phyloP scores from a whole-genome alignment of 1,284 basidiomycete genomes.

The Ceratobasidium papillatum region DNA sequence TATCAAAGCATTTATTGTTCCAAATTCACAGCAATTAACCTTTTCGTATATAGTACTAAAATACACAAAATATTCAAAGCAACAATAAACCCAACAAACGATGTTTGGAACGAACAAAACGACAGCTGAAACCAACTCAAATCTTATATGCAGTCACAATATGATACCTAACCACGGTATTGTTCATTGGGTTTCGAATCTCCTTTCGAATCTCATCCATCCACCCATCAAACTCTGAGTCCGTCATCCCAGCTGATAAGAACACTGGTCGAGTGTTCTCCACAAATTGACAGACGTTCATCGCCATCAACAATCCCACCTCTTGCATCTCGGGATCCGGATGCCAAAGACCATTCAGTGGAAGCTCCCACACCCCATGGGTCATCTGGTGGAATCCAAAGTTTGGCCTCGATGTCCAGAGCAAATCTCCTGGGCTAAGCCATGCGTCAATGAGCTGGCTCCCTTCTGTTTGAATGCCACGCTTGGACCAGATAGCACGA shows the following conservation, averaged over 20 bases:
- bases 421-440: neutral
- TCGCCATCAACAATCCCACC: slow-evolving; percentile 16
- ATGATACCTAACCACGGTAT: slow-evolving; percentile 18
- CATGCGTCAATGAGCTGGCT: slow-evolving; percentile 1
- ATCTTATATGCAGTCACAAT: slow-evolving; percentile 6
- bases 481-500: neutral
- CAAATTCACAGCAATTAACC: too few species aligned
- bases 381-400: neutral
- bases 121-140: neutral
- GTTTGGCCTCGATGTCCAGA: neutral
- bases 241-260: neutral
- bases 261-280: slow-evolving; percentile 17
- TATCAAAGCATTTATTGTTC: too few species aligned
- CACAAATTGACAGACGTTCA: slow-evolving; percentile 21
- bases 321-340: slow-evolving; percentile 27
- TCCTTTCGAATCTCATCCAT: neutral
- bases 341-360: slow-evolving; percentile 25
- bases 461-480: slow-evolving; percentile 9
- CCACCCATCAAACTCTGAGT: slow-evolving; percentile 19
- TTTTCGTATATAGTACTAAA: too few species aligned
- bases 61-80: too few species aligned
- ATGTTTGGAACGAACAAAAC: neutral
- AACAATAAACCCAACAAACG: neutral
- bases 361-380: slow-evolving; percentile 13
- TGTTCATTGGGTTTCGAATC: slow-evolving; percentile 35